A percentile compares a stretch with the other conserved stretches of the same genome.
Evolutionary conservation across 2,329 filamentous ascomycete species (phyloP).

Genomic region (Ilyonectria robusta): DNA sequence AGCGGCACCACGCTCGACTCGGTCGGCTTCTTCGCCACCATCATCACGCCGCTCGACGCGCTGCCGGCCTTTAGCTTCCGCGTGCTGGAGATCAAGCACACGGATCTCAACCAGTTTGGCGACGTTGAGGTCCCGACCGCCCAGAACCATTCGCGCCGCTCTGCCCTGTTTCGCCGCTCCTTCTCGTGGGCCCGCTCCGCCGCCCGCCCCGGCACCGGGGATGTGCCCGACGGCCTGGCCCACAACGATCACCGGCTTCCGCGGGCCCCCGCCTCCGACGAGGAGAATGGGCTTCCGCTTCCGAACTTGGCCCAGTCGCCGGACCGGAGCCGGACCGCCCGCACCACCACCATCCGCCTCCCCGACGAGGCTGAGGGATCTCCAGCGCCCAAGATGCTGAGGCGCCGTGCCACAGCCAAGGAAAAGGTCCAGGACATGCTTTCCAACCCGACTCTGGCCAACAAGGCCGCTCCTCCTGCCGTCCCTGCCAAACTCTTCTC

Average conservation of each 20-base stretch:
- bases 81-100: slow-evolving; percentile 64
- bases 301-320: slow-evolving; percentile 1
- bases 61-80: slow-evolving; percentile 63
- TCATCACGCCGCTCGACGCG: slow-evolving; percentile 69
- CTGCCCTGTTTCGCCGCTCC: slow-evolving; percentile 25
- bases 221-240: slow-evolving; percentile 8
- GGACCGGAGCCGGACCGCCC: slow-evolving; percentile 18
- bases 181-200: slow-evolving; percentile 32
- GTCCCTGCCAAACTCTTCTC: slow-evolving; percentile 65
- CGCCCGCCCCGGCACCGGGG: slow-evolving; percentile 1
- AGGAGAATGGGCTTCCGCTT: slow-evolving; percentile 31
- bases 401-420: slow-evolving; percentile 53
- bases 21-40: slow-evolving; percentile 74
- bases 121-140: slow-evolving; percentile 26
- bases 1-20: slow-evolving; percentile 68
- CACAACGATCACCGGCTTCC: slow-evolving; percentile 19
- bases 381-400: slow-evolving; percentile 33
- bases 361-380: slow-evolving; percentile 17
- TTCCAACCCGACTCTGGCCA: slow-evolving; percentile 58
- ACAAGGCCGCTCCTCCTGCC: slow-evolving; percentile 57
- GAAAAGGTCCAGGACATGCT: slow-evolving; percentile 60
- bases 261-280: slow-evolving; percentile 33
- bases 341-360: slow-evolving; percentile 25
- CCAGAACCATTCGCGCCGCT: neutral
- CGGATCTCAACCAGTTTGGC: slow-evolving; percentile 42